Evolutionary conservation across 1,284 basidiomycete species (phyloP).

Genomic region (Porodaedalea pini): DNA sequence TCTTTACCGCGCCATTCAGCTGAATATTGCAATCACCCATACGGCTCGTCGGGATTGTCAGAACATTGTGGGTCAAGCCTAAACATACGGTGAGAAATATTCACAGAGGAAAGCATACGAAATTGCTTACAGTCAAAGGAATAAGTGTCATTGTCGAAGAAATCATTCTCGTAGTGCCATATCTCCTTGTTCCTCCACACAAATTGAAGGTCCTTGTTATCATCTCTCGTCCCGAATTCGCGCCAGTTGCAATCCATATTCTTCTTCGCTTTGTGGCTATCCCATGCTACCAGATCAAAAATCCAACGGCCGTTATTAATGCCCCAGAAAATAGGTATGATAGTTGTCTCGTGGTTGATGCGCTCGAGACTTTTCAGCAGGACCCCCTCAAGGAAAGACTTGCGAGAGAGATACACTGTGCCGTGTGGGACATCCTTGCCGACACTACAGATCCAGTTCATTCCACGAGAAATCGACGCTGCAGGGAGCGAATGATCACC

Average conservation of each 20-base stretch:
- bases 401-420: conserved; percentile 30
- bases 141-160: conserved; percentile 10
- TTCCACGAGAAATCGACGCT: conserved; percentile 25
- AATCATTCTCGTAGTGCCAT: conserved; percentile 21
- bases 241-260: conserved; percentile 27
- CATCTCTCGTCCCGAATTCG: conserved; percentile 14
- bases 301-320: conserved; percentile 28
- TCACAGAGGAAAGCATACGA: background rate
- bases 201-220: conserved; percentile 18
- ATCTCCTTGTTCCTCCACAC: conserved; percentile 21
- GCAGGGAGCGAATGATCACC: conserved; percentile 25
- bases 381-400: conserved; percentile 31
- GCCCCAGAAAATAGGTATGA: conserved; percentile 30
- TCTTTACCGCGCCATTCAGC: conserved; percentile 28
- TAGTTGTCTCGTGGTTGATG: conserved; percentile 32
- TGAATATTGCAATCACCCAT: conserved; percentile 28
- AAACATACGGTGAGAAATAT: background rate
- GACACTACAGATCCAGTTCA: conserved; percentile 27
- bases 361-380: conserved; percentile 28
- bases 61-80: conserved; percentile 33
- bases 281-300: conserved; percentile 30
- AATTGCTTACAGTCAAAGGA: conserved; percentile 9
- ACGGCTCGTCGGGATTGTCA: conserved; percentile 29
- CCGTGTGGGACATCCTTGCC: conserved; percentile 28
- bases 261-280: conserved; percentile 27